A percentile compares a stretch with the other conserved stretches of the same genome.
phyloP scores from a whole-genome alignment of 1,284 basidiomycete species.

The Trametes polyzona region DNA sequence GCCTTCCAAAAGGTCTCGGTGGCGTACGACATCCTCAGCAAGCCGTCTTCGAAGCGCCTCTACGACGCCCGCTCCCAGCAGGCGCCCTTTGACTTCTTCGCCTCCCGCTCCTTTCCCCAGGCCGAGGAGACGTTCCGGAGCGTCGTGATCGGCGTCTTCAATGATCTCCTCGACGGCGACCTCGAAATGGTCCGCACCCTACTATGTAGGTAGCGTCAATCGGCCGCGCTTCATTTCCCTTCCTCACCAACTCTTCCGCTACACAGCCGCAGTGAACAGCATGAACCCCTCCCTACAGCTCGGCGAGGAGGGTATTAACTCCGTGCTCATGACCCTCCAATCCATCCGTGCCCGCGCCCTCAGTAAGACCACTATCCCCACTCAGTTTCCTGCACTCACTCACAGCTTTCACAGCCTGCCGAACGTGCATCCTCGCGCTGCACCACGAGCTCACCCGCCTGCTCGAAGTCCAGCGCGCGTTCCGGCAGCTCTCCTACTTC shows the following conservation, averaged over 20 bases:
- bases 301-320: conserved; percentile 73
- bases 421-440: conserved; percentile 75
- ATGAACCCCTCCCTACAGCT: conserved; percentile 71
- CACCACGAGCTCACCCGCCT: conserved; percentile 74
- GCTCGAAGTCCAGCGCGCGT: conserved; percentile 78
- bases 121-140: conserved; percentile 79
- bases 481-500: conserved; percentile 77
- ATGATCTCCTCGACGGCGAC: conserved; percentile 84
- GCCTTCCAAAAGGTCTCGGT: conserved; percentile 88
- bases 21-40: conserved; percentile 80
- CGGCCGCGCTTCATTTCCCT: neutral
- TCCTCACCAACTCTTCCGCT: neutral
- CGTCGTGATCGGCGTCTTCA: conserved; percentile 75
- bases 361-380: conserved; percentile 46
- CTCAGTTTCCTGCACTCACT: conserved; percentile 2
- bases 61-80: conserved; percentile 66
- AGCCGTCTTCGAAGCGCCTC: conserved; percentile 65
- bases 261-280: conserved; percentile 69
- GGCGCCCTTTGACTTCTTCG: conserved; percentile 56
- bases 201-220: conserved; percentile 58
- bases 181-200: conserved; percentile 78
- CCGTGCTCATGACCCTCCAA: conserved; percentile 64
- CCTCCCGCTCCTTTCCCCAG: conserved; percentile 50
- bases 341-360: conserved; percentile 69
- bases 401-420: conserved; percentile 57